phyloP scores from a whole-genome alignment of 2,329 filamentous ascomycete genomes.

The Tolypocladium endophyticum region DNA sequence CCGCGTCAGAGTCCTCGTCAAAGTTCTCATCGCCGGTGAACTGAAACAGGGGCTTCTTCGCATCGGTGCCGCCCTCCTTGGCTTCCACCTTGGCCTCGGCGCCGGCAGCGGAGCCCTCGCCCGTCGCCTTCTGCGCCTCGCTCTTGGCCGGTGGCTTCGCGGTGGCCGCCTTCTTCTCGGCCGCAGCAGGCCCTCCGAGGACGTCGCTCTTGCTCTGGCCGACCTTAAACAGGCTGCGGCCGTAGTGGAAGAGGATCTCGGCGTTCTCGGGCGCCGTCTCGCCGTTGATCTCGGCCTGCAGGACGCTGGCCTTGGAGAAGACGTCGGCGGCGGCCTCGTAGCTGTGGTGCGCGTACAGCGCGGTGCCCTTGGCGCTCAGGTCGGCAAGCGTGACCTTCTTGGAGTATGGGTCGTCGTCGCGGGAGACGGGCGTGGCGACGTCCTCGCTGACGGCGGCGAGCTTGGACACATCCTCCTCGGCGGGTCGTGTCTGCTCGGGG shows the following conservation, averaged over 20 bases:
- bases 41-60: conserved; percentile 74
- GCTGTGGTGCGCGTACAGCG: conserved; percentile 82
- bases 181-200: conserved; percentile 66
- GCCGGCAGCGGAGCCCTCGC: conserved; percentile 33
- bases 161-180: conserved; percentile 37
- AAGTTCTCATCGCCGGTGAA: conserved; percentile 94
- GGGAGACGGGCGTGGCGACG: conserved; percentile 13
- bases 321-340: conserved; percentile 78
- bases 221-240: conserved; percentile 85
- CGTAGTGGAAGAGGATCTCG: conserved; percentile 89
- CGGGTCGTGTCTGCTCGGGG: neutral
- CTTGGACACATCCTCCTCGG: neutral
- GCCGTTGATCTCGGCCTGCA: conserved; percentile 85
- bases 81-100: conserved; percentile 27
- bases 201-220: conserved; percentile 93
- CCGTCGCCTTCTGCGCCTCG: conserved; percentile 29
- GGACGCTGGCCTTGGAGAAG: conserved; percentile 78
- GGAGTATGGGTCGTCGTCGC: conserved; percentile 35
- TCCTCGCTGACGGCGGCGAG: conserved; percentile 6
- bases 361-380: conserved; percentile 68
- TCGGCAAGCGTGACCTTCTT: conserved; percentile 61
- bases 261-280: conserved; percentile 86
- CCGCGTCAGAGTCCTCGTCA: conserved; percentile 61
- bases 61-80: conserved; percentile 21
- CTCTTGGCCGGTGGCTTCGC: conserved; percentile 28